Base-by-base conservation (phyloP, 768 basidiomycete species). In the Hericium erinaceus region DNA sequence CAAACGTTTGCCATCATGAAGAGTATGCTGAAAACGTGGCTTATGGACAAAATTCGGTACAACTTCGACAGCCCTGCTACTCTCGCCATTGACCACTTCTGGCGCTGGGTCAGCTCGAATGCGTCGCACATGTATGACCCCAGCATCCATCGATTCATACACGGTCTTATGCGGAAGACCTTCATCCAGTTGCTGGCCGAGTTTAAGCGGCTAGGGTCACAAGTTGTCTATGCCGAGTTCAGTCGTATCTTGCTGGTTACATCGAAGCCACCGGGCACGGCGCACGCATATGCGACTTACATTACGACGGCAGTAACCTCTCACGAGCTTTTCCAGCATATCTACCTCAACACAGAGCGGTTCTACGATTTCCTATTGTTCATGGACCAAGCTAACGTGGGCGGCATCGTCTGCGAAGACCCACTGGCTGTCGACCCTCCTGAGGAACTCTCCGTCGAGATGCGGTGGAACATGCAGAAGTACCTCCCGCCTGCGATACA, bases 151-250 rank as follows among this genome's bases (percentile, higher is more conserved):
- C 84, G 89, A 0, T 99, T 99, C 70, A 75, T 98, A 9, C 88
- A 95, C 64, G 90, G 93, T 13, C 80, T 98, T 50, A 99, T 99
- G 97, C 84, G 91, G 59, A 98, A 99, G 75, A 94, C 91, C 0
- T 98, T 98, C 73, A 89, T 97, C 57, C 97, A 98, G 71, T 78
- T 99, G 61, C 79, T 98, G 20, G 95, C 95, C 13, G 97, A 99
- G 70, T 95, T 98, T 75, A 93, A 89, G 65, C 83, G 97, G 16
- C 79, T 99, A 1, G 97, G 97, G 1, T 95, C 94, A 0, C 85
- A 90, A 56, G 85, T 98, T 57, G 81, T 98, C 33, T 92, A 94
- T 61, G 95, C 95, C 24, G 93, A 98, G 69, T 94, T 98, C 69
- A 85, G 89, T 59, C 83, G 84, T 10, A 85, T 99, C 63, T 76